Base-by-base conservation (phyloP, 139 green algal species). In the Trebouxia sp. region DNA sequence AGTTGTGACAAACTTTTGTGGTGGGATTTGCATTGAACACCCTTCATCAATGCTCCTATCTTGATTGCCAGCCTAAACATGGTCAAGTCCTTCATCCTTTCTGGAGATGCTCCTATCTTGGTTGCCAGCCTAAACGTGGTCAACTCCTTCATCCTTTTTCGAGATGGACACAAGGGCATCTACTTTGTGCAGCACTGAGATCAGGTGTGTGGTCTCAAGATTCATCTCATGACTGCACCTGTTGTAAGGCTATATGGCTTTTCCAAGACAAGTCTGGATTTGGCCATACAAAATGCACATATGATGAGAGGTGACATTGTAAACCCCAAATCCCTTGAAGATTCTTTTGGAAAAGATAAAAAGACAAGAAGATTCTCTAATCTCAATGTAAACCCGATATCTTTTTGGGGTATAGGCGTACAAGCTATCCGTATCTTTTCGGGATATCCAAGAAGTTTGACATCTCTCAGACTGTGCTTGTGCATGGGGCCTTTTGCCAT, bases 11-110 rank as follows among this genome's bases (percentile, higher is more conserved):
- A n/a, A n/a, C n/a, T n/a, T n/a, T n/a, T n/a, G n/a, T n/a, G n/a
- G n/a, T n/a, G n/a, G n/a, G n/a, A n/a, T n/a, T n/a, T n/a, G n/a
- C n/a, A n/a, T n/a, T n/a, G n/a, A n/a, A n/a, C n/a, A n/a, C n/a
- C 91, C 39, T 98, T 98, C 80, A 93, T 89, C 79, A 91, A 98
- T 75, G 87, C 87, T 41, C 93, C 88, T 22, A 72, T 91, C 26
- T 86, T 96, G 67, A 81, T 92, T 62, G 88, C 86, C 22, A 84
- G 66, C 32, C 56, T 96, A 50, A 80, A 82, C 74, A 70, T 92
- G 12, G 87, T 98, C 37, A 98, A 98, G 84, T 93, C 94, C 79
- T 98, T 92, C 80, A 74, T 97, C 43, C 83, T 98, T 67, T 76
- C 94, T 42, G 90, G 92, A n/a, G 92, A 98, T 75, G 87, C 87